Conservation (phyloP, 176 grass and related monocot genomes). For the Musa schizocarpa region DNA sequence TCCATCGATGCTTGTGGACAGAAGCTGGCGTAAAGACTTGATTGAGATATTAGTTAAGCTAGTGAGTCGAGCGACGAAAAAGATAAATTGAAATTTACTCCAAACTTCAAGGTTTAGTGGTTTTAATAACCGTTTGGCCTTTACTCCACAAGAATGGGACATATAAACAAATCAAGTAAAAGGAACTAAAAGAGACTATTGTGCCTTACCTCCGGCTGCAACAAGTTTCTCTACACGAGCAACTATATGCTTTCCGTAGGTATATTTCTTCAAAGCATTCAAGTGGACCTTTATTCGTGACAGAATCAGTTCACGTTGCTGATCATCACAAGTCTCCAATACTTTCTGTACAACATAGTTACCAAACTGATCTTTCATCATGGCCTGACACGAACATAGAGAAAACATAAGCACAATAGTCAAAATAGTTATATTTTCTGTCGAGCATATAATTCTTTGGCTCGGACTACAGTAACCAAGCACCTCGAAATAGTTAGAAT, state of each 20-base stretch:
- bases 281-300: slow-evolving; percentile 24
- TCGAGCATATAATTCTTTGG: too few species aligned
- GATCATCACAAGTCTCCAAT: slow-evolving; percentile 21
- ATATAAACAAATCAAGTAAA: background rate
- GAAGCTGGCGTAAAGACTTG: background rate
- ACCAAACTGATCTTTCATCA: slow-evolving; percentile 27
- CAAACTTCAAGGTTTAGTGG: too few species aligned
- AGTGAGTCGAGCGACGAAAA: background rate
- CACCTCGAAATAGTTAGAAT: too few species aligned
- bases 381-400: background rate
- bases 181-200: background rate
- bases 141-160: too few species aligned
- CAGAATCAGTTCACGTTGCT: slow-evolving; percentile 15
- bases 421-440: too few species aligned
- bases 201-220: slow-evolving; percentile 15
- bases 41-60: background rate
- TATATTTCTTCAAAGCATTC: slow-evolving; percentile 23
- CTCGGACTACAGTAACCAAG: too few species aligned
- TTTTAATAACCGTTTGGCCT: too few species aligned
- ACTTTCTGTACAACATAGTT: slow-evolving; percentile 27
- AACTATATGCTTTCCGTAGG: slow-evolving; percentile 25
- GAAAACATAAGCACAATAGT: background rate
- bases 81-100: too few species aligned
- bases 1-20: background rate
- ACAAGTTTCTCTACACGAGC: slow-evolving; percentile 25